Conservation (phyloP, 2,329 filamentous ascomycete species). For the Westerdykella sp. region DNA sequence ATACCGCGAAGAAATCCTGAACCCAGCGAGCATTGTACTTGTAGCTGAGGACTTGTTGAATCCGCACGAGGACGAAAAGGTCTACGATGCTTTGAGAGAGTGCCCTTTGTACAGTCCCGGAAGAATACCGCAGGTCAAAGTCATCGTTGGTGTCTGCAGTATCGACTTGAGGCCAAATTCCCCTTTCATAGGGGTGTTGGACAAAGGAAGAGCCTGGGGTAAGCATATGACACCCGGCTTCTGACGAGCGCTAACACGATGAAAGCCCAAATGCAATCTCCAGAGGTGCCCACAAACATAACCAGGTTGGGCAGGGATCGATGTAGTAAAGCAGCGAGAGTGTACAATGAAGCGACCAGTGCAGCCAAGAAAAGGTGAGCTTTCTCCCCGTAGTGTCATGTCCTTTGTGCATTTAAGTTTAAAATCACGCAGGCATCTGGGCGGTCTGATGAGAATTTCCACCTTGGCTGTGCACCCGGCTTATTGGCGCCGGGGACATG, state of each 20-base stretch:
- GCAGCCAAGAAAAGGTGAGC: slow-evolving; percentile 20
- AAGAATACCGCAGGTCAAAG: slow-evolving; percentile 2
- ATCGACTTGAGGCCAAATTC: slow-evolving; percentile 18
- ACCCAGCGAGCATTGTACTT: slow-evolving; percentile 4
- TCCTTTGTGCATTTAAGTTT: not conserved
- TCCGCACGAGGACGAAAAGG: slow-evolving; percentile 8
- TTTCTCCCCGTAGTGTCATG: not conserved
- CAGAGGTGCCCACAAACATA: not conserved
- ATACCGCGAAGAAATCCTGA: slow-evolving; percentile 1
- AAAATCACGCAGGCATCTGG: slow-evolving; percentile 8
- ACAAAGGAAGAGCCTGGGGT: slow-evolving; percentile 10
- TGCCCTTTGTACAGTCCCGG: slow-evolving; percentile 6
- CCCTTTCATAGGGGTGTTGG: slow-evolving; percentile 13
- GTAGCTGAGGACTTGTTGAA: slow-evolving; percentile 10
- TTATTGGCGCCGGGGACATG: slow-evolving; percentile 26
- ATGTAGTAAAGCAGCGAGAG: slow-evolving; percentile 10
- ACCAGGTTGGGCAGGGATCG: slow-evolving; percentile 13
- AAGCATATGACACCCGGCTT: too few species aligned
- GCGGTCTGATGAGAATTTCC: slow-evolving; percentile 12
- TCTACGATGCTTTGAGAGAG: slow-evolving; percentile 17
- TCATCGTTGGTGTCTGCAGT: slow-evolving; percentile 23
- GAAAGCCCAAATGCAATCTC: slow-evolving; percentile 4
- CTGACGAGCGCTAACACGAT: slow-evolving; percentile 5
- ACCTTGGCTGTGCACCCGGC: slow-evolving; percentile 19
- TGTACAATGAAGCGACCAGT: slow-evolving; percentile 17